Percentiles rank a stretch among this genome's conserved stretches.
phyloP scores from a whole-genome alignment of 83 land plant species.

The Picea abies region DNA sequence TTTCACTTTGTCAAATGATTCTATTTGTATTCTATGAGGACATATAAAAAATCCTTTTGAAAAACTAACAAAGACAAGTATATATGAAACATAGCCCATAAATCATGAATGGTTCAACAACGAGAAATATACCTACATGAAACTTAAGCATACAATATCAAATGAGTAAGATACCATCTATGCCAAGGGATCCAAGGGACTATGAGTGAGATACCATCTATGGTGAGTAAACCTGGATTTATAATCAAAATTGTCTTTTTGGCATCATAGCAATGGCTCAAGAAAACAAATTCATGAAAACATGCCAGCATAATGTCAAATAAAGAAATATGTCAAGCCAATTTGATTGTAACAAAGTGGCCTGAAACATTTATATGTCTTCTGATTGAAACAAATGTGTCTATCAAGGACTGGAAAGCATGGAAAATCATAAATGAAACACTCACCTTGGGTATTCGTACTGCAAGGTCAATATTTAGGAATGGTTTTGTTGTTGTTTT shows the following conservation, averaged over 20 bases:
- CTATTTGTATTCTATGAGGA: no score
- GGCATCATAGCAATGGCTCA: slow-evolving; percentile 91
- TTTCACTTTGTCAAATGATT: no score
- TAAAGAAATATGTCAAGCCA: background rate
- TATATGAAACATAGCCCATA: no score
- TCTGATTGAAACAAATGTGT: background rate
- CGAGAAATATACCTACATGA: no score
- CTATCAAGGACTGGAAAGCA: background rate
- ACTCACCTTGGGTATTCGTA: slow-evolving; percentile 85
- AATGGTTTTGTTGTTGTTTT: slow-evolving; percentile 64
- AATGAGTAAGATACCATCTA: no score
- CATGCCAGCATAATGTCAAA: slow-evolving; percentile 55
- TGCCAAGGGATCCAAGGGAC: no score
- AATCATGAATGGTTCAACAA: no score
- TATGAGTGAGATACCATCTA: background rate
- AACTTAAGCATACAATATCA: no score
- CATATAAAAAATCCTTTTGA: no score
- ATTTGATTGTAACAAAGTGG: background rate
- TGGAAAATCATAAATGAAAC: background rate
- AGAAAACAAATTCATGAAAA: slow-evolving; percentile 78
- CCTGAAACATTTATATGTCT: background rate
- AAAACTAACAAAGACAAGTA: no score
- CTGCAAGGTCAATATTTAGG: slow-evolving; percentile 66
- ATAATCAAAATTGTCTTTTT: slow-evolving; percentile 76
- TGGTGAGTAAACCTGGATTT: slow-evolving; percentile 54